phyloP scores from a whole-genome alignment of 257 asterid species.

The Cordia subcordata region DNA sequence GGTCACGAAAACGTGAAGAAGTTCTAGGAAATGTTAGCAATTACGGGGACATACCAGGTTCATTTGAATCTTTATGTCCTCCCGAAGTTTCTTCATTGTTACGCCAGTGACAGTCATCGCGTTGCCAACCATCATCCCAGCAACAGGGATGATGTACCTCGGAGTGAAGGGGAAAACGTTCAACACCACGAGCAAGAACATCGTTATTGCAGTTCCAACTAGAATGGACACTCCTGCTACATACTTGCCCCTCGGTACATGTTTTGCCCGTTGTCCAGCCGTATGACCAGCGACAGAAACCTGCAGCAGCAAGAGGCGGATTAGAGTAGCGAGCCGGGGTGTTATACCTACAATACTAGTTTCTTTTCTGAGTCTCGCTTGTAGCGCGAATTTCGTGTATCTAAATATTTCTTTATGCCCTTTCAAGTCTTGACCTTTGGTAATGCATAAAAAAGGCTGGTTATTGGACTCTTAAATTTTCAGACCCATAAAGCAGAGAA shows the following conservation, averaged over 20 bases:
- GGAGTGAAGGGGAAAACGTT: slow-evolving; percentile 88
- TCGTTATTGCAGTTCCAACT: slow-evolving; percentile 63
- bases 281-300: slow-evolving; percentile 80
- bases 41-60: slow-evolving; percentile 33
- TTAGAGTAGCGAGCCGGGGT: too few relatives aligned
- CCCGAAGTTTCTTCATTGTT: slow-evolving; percentile 85
- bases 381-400: too few relatives aligned
- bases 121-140: slow-evolving; percentile 97
- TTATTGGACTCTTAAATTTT: too few relatives aligned
- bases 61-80: slow-evolving; percentile 80
- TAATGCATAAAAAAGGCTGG: too few relatives aligned
- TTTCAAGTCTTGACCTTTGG: too few relatives aligned
- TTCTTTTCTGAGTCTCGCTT: too few relatives aligned
- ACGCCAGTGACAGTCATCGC: slow-evolving; percentile 96
- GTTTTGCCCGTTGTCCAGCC: slow-evolving; percentile 92
- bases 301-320: slow-evolving; percentile 19
- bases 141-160: slow-evolving; percentile 75
- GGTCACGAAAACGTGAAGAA: background rate
- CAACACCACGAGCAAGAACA: slow-evolving; percentile 50
- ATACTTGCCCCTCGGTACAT: slow-evolving; percentile 75
- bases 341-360: too few relatives aligned
- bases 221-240: slow-evolving; percentile 80
- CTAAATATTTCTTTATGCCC: too few relatives aligned
- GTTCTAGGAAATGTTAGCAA: background rate
- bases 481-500: too few relatives aligned